phyloP scores from a whole-genome alignment of 2,329 filamentous ascomycete species.

The Colletotrichum liaoningense region DNA sequence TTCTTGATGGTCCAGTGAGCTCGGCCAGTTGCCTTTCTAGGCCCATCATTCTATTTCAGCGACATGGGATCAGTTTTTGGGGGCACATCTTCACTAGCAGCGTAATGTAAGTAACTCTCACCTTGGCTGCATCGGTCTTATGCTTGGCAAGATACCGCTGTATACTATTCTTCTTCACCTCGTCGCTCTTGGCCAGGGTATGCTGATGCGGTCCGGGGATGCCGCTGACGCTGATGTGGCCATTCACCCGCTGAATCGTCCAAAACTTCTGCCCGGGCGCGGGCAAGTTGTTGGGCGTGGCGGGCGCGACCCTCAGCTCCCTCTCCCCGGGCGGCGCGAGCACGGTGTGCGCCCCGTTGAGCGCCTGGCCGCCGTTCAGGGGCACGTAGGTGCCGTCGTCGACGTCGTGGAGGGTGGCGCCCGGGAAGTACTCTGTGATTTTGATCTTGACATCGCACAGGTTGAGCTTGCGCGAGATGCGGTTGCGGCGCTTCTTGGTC shows the following conservation, averaged over 20 bases:
- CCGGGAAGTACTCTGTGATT: slow-evolving; percentile 82
- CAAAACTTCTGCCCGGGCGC: slow-evolving; percentile 66
- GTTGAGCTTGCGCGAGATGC: slow-evolving; percentile 78
- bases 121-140: slow-evolving; percentile 75
- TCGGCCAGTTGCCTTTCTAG: slow-evolving; percentile 76
- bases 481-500: slow-evolving; percentile 84
- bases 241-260: slow-evolving; percentile 82
- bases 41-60: slow-evolving; percentile 14
- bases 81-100: not conserved
- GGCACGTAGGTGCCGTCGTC: slow-evolving; percentile 34
- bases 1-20: slow-evolving; percentile 77
- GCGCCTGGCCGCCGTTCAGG: slow-evolving; percentile 32
- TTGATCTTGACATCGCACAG: slow-evolving; percentile 91
- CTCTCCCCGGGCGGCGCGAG: slow-evolving; percentile 33
- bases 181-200: slow-evolving; percentile 77
- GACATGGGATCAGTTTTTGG: not conserved
- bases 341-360: slow-evolving; percentile 35
- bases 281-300: slow-evolving; percentile 25
- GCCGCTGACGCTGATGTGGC: slow-evolving; percentile 76
- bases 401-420: slow-evolving; percentile 50
- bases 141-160: slow-evolving; percentile 73
- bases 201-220: slow-evolving; percentile 81
- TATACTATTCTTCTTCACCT: slow-evolving; percentile 85
- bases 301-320: slow-evolving; percentile 36
- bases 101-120: slow-evolving; percentile 54